Evolutionary conservation across 2,329 filamentous ascomycete species (phyloP).

Genomic region (Ophidiomyces ophidiicola): DNA sequence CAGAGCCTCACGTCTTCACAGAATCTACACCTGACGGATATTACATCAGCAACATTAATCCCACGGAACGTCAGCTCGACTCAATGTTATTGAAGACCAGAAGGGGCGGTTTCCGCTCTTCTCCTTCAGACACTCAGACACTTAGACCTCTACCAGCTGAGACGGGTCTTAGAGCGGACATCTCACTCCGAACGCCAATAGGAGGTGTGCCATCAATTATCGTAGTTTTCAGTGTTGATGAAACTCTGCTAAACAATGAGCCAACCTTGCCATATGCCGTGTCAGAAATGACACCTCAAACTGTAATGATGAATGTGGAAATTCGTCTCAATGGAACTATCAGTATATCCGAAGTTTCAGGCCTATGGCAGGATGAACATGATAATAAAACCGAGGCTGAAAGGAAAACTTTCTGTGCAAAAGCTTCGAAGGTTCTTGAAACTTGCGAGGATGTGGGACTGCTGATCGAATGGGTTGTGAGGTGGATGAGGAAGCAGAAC

Average conservation of each 20-base stretch:
- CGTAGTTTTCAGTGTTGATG: constrained; percentile 11
- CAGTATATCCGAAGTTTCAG: constrained; percentile 28
- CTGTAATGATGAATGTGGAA: constrained; percentile 28
- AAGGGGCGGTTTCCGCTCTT: not conserved
- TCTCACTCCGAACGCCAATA: constrained; percentile 14
- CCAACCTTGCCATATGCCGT: constrained; percentile 10
- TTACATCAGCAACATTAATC: constrained; percentile 31
- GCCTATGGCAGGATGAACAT: constrained; percentile 21
- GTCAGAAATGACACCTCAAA: constrained; percentile 4
- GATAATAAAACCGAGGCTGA: constrained; percentile 16
- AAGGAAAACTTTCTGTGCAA: constrained; percentile 21
- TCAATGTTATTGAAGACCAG: constrained; percentile 34
- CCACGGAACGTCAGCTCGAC: constrained; percentile 42
- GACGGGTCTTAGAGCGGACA: constrained; percentile 1
- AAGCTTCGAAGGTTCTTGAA: constrained; percentile 31
- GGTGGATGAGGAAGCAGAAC: constrained; percentile 25
- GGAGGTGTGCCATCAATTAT: constrained; percentile 13
- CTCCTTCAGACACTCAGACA: not conserved
- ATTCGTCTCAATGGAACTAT: constrained; percentile 33
- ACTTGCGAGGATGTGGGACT: constrained; percentile 35
- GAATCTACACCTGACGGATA: constrained; percentile 9
- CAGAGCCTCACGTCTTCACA: not conserved
- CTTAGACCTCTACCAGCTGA: not conserved
- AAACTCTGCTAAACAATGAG: constrained; percentile 2
- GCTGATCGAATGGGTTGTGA: constrained; percentile 34